Evolutionary conservation across 2,329 filamentous ascomycete species (phyloP), one percentile per base, ranked within the genome.

Genomic region (Cercospora sesami): DNA sequence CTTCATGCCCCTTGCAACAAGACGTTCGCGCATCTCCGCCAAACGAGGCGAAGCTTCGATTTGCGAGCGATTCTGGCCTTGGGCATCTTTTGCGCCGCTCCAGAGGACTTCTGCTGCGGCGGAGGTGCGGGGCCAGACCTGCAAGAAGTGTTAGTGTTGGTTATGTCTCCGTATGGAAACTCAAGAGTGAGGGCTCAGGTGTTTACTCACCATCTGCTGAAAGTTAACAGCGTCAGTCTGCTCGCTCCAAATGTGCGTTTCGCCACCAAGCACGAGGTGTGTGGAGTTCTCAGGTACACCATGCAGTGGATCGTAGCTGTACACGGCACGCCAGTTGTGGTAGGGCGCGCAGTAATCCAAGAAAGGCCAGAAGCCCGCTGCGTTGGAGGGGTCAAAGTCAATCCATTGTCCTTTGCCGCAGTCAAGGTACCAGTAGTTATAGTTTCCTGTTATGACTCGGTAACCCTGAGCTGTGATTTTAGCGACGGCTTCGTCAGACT

Each of bases 331-430:
- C 93, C 93, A 97, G 81, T 87, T 91, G 82, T 96, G 93, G 76
- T 84, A 84, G 1, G 93, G 93, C 0, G 83, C 82, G 81, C 93
- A 96, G 86, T 93, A 96, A 81, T 96, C 92, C 67, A 83, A 80
- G 82, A 91, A 96, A 0, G 92, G 92, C 77, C 86, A 92, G 80
- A 81, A 86, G 1, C 74, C 70, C 18, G 82, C 72, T 71, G 85
- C 85, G 16, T 84, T 80, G 1, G 79, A 79, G 60, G 87, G 87
- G 65, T 82, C 81, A 74, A 91, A 91, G 81, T 91, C 89, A 71
- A 94, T 83, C 90, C 91, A 95, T 74, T 91, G 86, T 48, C 92
- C 92, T 71, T 90, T 86, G 31, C 92, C 92, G 76, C 92, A 96
- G 81, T 95, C 92, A 63, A 95, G 89, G 63, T 78, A 78, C 89